A percentile compares a stretch with the other conserved stretches of the same genome.
These are phyloP conservation scores for Cryptococcus jaspeensis DNA, from an alignment of 1,284 basidiomycete genomes.

Conservation along the genomic window DNA sequence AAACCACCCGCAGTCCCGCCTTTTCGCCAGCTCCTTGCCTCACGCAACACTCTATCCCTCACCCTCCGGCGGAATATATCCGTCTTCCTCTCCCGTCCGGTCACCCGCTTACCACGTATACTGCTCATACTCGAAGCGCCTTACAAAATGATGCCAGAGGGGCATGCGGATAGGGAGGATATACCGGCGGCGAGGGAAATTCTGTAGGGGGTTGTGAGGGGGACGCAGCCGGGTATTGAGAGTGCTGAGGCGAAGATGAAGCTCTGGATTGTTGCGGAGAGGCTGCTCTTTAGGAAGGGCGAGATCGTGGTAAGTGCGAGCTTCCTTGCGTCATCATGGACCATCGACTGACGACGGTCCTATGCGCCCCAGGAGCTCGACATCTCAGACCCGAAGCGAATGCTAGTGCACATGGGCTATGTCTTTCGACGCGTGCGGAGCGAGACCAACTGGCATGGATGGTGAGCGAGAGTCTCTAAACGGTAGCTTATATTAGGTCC, in stretches of 20 bases:
- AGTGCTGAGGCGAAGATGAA: conserved; percentile 79
- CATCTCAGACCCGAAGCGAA: conserved; percentile 63
- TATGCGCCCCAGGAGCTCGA: not conserved
- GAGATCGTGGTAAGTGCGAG: conserved; percentile 66
- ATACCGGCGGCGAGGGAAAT: conserved; percentile 31
- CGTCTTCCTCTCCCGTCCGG: conserved; percentile 75
- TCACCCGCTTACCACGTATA: conserved; percentile 74
- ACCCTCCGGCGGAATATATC: conserved; percentile 69
- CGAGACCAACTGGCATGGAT: conserved; percentile 44
- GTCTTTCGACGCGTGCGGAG: conserved; percentile 36
- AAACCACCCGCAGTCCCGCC: conserved; percentile 62
- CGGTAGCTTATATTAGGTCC: not conserved
- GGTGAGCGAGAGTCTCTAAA: conserved; percentile 14
- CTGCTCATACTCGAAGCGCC: conserved; percentile 69
- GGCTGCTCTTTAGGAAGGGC: conserved; percentile 66
- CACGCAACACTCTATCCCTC: conserved; percentile 63
- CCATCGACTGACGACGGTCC: not conserved
- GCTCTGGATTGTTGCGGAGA: conserved; percentile 73
- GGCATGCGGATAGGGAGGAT: conserved; percentile 47
- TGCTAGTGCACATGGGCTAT: conserved; percentile 63
- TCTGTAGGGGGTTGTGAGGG: conserved; percentile 23
- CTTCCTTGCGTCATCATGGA: too few species aligned
- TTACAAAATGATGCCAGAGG: conserved; percentile 59
- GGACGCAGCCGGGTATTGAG: conserved; percentile 66
- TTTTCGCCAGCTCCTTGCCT: conserved; percentile 68